Percentiles rank a stretch among this genome's conserved stretches.
Conservation (phyloP, 2,329 filamentous ascomycete species). For the Aschersonia sp. region DNA sequence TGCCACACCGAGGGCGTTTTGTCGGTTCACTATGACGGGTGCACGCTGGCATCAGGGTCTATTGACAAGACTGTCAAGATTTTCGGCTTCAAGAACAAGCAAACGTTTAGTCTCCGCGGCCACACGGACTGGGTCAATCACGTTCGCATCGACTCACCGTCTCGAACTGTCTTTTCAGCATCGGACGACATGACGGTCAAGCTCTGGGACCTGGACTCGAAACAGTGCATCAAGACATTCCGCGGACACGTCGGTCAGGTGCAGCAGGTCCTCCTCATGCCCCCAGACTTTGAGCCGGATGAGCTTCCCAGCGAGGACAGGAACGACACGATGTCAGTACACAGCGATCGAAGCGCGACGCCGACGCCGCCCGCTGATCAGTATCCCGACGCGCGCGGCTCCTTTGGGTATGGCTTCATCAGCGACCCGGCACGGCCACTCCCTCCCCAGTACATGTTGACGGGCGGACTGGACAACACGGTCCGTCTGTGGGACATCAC, state of each 20-base stretch:
- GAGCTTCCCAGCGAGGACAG: conserved; percentile 36
- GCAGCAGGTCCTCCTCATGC: conserved; percentile 76
- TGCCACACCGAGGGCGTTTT: conserved; percentile 76
- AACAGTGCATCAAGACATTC: conserved; percentile 61
- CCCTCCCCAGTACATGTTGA: conserved; percentile 84
- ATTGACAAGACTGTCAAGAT: conserved; percentile 83
- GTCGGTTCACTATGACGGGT: conserved; percentile 72
- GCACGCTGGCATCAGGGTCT: conserved; percentile 75
- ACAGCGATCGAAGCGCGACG: conserved; percentile 30
- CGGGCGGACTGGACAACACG: conserved; percentile 78
- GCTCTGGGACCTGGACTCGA: conserved; percentile 82
- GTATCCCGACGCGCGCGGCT: conserved; percentile 30
- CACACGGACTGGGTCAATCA: conserved; percentile 94
- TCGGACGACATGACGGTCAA: conserved; percentile 88
- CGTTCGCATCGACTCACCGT: conserved; percentile 72
- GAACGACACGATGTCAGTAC: conserved; percentile 38
- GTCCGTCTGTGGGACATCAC: conserved; percentile 85
- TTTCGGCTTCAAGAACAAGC: conserved; percentile 79
- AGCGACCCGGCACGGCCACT: conserved; percentile 47
- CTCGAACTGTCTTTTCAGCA: conserved; percentile 78
- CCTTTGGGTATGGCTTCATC: conserved; percentile 49
- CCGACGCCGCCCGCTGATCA: conserved; percentile 18
- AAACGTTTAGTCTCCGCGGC: conserved; percentile 64
- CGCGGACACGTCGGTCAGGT: conserved; percentile 90
- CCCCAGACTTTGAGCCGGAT: conserved; percentile 79